These are phyloP conservation scores for Triticum urartu DNA, from an alignment of 176 grass and related monocot genomes.

Conservation along the genomic window DNA sequence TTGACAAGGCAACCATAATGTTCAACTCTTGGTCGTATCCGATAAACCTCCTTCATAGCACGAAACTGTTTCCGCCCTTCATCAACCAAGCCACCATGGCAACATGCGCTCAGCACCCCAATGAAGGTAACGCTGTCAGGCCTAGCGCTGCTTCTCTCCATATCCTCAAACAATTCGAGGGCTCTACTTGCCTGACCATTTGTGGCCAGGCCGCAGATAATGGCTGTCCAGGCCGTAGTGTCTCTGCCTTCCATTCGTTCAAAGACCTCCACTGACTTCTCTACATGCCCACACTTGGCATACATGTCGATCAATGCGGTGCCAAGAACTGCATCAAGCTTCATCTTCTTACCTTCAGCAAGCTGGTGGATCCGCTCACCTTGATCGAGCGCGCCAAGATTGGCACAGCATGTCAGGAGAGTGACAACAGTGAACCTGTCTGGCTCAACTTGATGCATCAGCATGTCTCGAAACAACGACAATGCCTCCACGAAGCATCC, in stretches of 20 bases:
- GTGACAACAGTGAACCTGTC: constrained; percentile 61
- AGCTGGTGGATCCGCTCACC: constrained; percentile 56
- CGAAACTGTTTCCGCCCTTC: constrained; percentile 51
- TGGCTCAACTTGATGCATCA: constrained; percentile 45
- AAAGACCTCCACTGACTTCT: constrained; percentile 56
- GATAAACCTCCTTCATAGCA: constrained; percentile 51
- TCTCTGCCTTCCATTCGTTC: constrained; percentile 36
- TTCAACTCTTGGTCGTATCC: constrained; percentile 51
- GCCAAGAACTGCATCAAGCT: constrained; percentile 47
- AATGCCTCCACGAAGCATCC: constrained; percentile 56
- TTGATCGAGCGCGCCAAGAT: constrained; percentile 54
- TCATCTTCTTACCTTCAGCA: constrained; percentile 38
- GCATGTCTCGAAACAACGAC: constrained; percentile 66
- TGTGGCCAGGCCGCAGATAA: constrained; percentile 58
- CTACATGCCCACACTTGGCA: constrained; percentile 50
- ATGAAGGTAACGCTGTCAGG: constrained; percentile 61
- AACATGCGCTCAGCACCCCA: constrained; percentile 54
- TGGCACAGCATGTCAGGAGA: constrained; percentile 59
- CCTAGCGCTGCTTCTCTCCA: constrained; percentile 36
- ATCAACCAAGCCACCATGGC: constrained; percentile 63
- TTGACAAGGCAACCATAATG: constrained; percentile 67
- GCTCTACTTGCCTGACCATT: constrained; percentile 58
- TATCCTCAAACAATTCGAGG: constrained; percentile 53
- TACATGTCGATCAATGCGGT: constrained; percentile 61
- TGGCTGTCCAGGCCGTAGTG: constrained; percentile 49